Conservation (phyloP, 2,329 filamentous ascomycete species). For the Microdochium bolleyi region DNA sequence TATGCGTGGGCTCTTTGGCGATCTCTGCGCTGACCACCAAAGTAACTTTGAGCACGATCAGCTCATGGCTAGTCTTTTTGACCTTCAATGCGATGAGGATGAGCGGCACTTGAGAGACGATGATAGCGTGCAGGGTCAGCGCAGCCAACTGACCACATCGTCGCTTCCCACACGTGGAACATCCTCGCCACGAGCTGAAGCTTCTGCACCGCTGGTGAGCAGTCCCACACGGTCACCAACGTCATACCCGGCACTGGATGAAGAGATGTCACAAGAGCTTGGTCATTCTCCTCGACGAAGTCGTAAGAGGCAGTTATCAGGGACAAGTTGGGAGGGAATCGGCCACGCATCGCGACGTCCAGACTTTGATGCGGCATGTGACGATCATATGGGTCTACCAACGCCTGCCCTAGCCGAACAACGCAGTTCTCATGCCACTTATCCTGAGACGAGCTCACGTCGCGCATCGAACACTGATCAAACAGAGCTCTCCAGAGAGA, state of each 20-base stretch:
- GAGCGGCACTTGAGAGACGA: conserved; percentile 3
- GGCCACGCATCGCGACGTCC: background rate
- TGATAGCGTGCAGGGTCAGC: background rate
- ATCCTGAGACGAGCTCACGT: no score
- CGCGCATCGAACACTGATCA: no score
- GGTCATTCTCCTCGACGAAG: background rate
- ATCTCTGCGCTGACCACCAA: conserved; percentile 48
- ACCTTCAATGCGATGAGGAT: background rate
- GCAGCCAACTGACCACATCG: background rate
- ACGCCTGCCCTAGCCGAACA: no score
- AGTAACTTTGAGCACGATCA: conserved; percentile 55
- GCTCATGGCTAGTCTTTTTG: conserved; percentile 35
- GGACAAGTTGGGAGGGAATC: background rate
- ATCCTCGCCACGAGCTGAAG: background rate
- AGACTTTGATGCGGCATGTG: no score
- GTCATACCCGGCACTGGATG: background rate
- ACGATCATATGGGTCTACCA: no score
- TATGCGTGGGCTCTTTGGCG: conserved; percentile 64
- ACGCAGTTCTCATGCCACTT: no score
- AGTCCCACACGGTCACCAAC: background rate
- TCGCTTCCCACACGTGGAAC: background rate
- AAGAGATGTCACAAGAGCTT: background rate
- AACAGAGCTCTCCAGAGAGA: no score
- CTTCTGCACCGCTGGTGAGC: background rate
- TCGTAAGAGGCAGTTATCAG: background rate